Evolutionary conservation across 2,329 filamentous ascomycete species (phyloP).

Genomic region (Sporothrix phasma): DNA sequence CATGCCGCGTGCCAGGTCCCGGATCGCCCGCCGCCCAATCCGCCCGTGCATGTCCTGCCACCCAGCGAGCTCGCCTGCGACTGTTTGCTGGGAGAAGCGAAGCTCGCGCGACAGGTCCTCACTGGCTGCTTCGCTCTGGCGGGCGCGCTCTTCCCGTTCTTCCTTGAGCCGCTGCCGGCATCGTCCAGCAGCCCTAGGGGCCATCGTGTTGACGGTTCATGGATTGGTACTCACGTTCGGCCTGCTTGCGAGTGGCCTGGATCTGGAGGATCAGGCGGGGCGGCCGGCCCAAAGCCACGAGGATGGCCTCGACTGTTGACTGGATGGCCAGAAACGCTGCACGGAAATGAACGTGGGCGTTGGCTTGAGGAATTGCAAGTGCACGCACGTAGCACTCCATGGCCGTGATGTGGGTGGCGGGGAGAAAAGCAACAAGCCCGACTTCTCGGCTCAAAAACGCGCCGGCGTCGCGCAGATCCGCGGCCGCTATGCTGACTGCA

Average conservation of each 20-base stretch:
- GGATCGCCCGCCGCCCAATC: constrained; percentile 64
- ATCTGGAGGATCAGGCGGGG: constrained; percentile 69
- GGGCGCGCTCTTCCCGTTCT: constrained; percentile 73
- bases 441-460: constrained; percentile 37
- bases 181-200: constrained; percentile 78
- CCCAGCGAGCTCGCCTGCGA: constrained; percentile 80
- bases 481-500: constrained; percentile 50
- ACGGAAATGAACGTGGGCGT: constrained; percentile 64
- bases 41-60: constrained; percentile 87
- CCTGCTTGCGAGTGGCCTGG: constrained; percentile 58
- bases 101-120: constrained; percentile 70
- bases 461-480: constrained; percentile 60
- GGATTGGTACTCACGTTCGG: constrained; percentile 68
- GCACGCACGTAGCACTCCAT: constrained; percentile 62
- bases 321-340: constrained; percentile 70
- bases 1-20: constrained; percentile 66
- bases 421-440: constrained; percentile 55
- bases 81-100: constrained; percentile 84
- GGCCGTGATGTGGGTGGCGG: constrained; percentile 55
- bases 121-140: constrained; percentile 59
- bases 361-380: constrained; percentile 57
- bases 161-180: constrained; percentile 71
- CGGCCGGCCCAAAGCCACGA: constrained; percentile 69
- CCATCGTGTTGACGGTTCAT: constrained; percentile 66
- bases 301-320: constrained; percentile 71